Percentiles rank a stretch among this genome's conserved stretches.
Conservation (phyloP, 345 rosid genomes). For the Salix brachista region DNA sequence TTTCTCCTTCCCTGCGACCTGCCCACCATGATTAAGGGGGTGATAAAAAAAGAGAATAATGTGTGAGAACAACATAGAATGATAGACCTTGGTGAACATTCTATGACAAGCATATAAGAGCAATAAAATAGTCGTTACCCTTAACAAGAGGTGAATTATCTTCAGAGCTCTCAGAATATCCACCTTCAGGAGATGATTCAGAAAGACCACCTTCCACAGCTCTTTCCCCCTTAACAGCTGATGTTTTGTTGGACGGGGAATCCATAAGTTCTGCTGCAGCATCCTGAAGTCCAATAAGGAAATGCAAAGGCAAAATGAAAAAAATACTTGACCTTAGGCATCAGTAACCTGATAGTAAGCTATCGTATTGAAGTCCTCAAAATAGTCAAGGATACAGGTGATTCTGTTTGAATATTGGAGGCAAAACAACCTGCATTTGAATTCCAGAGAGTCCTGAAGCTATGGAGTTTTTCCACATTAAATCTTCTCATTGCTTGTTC, state of each 20-base stretch:
- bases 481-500: constrained; percentile 30
- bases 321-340: constrained; percentile 9
- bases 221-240: constrained; percentile 26
- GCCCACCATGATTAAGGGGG: constrained; percentile 4
- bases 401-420: constrained; percentile 35
- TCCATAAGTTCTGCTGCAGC: constrained; percentile 36
- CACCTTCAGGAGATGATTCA: constrained; percentile 50
- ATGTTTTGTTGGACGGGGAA: constrained; percentile 35
- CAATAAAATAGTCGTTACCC: constrained; percentile 22
- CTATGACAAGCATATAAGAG: not conserved
- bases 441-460: constrained; percentile 36
- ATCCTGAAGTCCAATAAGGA: constrained; percentile 55
- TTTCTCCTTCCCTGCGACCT: constrained; percentile 35
- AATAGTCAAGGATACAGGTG: constrained; percentile 48
- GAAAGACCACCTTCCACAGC: constrained; percentile 36
- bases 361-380: constrained; percentile 1
- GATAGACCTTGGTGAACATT: not conserved
- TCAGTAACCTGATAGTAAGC: not conserved
- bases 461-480: constrained; percentile 26
- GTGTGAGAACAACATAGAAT: not conserved
- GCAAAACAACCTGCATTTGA: constrained; percentile 37
- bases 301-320: constrained; percentile 29
- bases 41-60: constrained; percentile 1
- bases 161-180: constrained; percentile 39
- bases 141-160: constrained; percentile 43